Conservation (phyloP, 306 rosid genomes). For the Dryas octopetala region DNA sequence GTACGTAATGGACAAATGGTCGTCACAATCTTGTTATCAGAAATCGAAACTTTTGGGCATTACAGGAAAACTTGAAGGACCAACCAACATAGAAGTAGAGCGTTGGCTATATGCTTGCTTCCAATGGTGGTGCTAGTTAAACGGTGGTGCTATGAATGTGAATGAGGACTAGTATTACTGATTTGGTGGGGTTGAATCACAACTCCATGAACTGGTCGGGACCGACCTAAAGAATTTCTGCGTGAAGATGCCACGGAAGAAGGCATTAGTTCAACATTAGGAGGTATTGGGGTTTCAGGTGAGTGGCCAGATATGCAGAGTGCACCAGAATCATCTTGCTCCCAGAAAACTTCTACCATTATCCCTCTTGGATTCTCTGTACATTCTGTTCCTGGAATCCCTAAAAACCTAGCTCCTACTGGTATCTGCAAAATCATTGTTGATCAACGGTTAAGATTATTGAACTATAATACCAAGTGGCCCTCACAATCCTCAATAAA, state of each 20-base stretch:
- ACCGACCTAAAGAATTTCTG: conserved; percentile 16
- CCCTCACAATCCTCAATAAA: no score
- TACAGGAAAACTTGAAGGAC: no score
- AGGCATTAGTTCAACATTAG: conserved; percentile 26
- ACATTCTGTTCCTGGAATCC: conserved; percentile 74
- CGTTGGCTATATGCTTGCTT: no score
- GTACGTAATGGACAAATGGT: no score
- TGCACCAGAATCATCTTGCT: conserved; percentile 74
- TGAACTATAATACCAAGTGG: no score
- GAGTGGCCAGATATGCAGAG: conserved; percentile 74
- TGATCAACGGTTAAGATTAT: not conserved
- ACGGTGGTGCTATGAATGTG: not conserved
- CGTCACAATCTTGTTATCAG: no score
- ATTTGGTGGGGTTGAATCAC: conserved; percentile 55
- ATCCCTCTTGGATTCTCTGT: conserved; percentile 59
- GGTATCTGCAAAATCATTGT: conserved; percentile 55
- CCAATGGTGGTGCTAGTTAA: no score
- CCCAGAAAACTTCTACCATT: conserved; percentile 87
- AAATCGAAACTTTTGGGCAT: no score
- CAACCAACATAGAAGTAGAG: no score
- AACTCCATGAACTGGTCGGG: conserved; percentile 43
- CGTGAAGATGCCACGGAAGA: conserved; percentile 22
- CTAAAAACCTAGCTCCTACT: conserved; percentile 70
- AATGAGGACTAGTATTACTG: not conserved
- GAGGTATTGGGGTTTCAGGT: conserved; percentile 47